A percentile compares a stretch with the other conserved stretches of the same genome.
Conservation (phyloP, 176 grass and related monocot genomes). For the Eragrostis curvula region DNA sequence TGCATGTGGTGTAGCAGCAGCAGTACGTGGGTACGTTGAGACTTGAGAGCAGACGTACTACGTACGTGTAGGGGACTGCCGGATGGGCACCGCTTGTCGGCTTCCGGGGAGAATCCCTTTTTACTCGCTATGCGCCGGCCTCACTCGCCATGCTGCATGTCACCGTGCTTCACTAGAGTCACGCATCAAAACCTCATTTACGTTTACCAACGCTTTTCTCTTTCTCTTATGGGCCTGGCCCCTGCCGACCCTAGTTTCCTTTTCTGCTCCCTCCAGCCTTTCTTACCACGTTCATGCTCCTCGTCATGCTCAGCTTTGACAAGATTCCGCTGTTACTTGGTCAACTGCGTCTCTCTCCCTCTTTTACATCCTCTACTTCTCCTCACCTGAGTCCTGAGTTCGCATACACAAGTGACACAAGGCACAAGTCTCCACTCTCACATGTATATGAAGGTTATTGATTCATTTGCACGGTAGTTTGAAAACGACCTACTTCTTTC, state of each 20-base stretch:
- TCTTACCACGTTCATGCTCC: not conserved
- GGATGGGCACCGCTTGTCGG: conserved; percentile 29
- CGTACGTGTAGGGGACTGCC: not conserved
- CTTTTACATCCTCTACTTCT: no score
- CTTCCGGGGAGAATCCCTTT: conserved; percentile 31
- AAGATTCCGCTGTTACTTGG: not conserved
- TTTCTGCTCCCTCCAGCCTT: not conserved
- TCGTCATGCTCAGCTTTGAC: not conserved
- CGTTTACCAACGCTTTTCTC: no score
- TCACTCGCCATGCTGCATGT: no score
- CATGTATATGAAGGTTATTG: no score
- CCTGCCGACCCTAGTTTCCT: not conserved
- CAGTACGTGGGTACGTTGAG: not conserved
- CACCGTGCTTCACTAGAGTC: not conserved
- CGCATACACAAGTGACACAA: no score
- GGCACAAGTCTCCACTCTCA: no score
- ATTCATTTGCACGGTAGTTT: no score
- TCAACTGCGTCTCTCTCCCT: not conserved
- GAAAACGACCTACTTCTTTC: no score
- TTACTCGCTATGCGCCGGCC: not conserved
- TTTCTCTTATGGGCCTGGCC: not conserved
- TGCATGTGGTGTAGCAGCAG: not conserved
- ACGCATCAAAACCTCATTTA: not conserved
- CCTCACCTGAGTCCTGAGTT: no score
- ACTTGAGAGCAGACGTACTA: no score